These are phyloP conservation scores for Kazachstania psychrophila DNA, from an alignment of 805 yeast genomes.

Conservation along the genomic window DNA sequence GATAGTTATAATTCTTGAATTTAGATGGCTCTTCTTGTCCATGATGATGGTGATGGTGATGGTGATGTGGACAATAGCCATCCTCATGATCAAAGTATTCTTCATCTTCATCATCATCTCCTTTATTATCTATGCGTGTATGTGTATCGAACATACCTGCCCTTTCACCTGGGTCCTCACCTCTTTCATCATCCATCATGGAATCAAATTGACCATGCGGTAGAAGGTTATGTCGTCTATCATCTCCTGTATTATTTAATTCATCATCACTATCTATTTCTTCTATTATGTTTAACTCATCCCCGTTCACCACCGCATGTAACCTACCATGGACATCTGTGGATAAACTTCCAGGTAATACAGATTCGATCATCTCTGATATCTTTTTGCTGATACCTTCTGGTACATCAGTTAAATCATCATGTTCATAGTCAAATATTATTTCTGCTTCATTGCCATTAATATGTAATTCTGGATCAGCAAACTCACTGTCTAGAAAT, in stretches of 20 bases:
- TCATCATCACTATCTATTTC: conserved; percentile 5
- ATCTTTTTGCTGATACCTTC: conserved; percentile 22
- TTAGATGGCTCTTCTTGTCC: conserved; percentile 4
- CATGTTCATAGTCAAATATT: conserved; percentile 26
- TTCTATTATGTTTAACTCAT: conserved; percentile 19
- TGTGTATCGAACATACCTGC: neutral
- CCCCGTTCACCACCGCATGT: conserved; percentile 22
- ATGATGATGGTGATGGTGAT: conserved; percentile 6
- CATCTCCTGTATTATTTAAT: neutral
- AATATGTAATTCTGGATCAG: conserved; percentile 21
- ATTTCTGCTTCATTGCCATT: conserved; percentile 25
- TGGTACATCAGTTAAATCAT: conserved; percentile 19
- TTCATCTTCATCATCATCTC: conserved; percentile 3
- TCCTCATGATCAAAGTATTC: conserved; percentile 6
- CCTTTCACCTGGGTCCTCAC: conserved; percentile 4
- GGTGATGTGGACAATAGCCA: conserved; percentile 10
- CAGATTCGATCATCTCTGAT: conserved; percentile 25
- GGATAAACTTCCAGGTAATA: conserved; percentile 22
- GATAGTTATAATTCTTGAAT: conserved; percentile 11
- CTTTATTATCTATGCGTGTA: neutral
- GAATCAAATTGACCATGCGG: conserved; percentile 3
- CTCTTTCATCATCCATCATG: conserved; percentile 1
- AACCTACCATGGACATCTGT: conserved; percentile 20
- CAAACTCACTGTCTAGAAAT: conserved; percentile 10
- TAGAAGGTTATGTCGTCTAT: neutral